Percentiles rank a stretch among this genome's conserved stretches.
Evolutionary conservation across 371 early-diverging fungal genomes (phyloP).

Genomic region (Mucor irregularis): DNA sequence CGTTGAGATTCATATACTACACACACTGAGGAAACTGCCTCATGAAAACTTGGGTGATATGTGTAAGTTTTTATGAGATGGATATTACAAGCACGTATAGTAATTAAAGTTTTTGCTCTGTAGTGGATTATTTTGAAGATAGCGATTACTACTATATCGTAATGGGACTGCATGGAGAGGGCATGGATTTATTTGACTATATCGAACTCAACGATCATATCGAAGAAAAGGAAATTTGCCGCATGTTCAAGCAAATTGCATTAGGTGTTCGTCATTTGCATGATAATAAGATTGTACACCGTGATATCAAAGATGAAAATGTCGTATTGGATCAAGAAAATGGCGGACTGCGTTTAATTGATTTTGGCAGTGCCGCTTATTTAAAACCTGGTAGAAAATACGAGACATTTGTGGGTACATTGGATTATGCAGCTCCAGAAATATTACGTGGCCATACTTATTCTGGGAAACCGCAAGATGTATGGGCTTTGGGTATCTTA

Average conservation of each 20-base stretch:
- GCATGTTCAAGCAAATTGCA: slow-evolving; percentile 65
- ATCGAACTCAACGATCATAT: slow-evolving; percentile 65
- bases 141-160: slow-evolving; percentile 69
- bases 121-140: slow-evolving; percentile 69
- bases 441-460: slow-evolving; percentile 70
- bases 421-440: slow-evolving; percentile 78
- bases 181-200: slow-evolving; percentile 78
- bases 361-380: slow-evolving; percentile 77
- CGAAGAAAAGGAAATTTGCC: slow-evolving; percentile 56
- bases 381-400: slow-evolving; percentile 59
- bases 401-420: slow-evolving; percentile 75
- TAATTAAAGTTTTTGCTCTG: background rate
- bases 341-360: slow-evolving; percentile 62
- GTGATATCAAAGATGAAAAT: slow-evolving; percentile 80
- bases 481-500: slow-evolving; percentile 84
- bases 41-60: slow-evolving; percentile 66
- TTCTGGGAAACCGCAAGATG: slow-evolving; percentile 77
- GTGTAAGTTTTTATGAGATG: slow-evolving; percentile 30
- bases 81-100: background rate
- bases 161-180: slow-evolving; percentile 62
- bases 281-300: slow-evolving; percentile 70
- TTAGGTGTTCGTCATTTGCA: slow-evolving; percentile 72
- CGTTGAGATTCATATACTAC: slow-evolving; percentile 69
- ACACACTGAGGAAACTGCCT: slow-evolving; percentile 57
- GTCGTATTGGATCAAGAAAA: slow-evolving; percentile 60